Evolutionary conservation across 2,329 filamentous ascomycete genomes (phyloP), one percentile per base, ranked within the genome.

Genomic region (Penicillium sp.): DNA sequence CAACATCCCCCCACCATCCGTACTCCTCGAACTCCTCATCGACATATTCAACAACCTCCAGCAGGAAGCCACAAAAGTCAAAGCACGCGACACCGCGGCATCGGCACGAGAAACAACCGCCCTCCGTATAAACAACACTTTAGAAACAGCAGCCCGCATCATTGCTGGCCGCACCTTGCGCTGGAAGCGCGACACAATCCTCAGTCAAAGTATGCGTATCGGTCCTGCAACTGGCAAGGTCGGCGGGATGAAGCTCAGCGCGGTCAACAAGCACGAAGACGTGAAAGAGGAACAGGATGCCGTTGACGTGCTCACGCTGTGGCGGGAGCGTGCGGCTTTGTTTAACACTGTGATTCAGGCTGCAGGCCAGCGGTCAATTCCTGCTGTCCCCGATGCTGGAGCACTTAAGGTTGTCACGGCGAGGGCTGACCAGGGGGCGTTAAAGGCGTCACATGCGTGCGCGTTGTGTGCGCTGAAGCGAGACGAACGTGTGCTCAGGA

Each of bases 181-280:
- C 41, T 97, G 91, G 91, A 91, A 94, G 62, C 80, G 91, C 38
- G 91, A 97, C 65, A 84, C 80, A 47, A 81, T 88, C 47, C 73
- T 97, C 9, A 80, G 86, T 1, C 88, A 95, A 64, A 83, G 84
- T 58, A 95, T 94, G 86, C 82, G 85, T 41, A 94, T 97, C 46
- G 80, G 81, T 0, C 79, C 79, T 14, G 87, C 87, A 1, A 78
- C 83, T 2, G 83, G 82, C 3, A 87, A 86, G 54, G 64, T 69
- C 35, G 83, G 76, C n/a, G 80, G 91, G 3, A 96, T 97, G 91
- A 97, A 96, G 67, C 78, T 97, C 14, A 80, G 84, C 0, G 85
- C 87, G 9, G 73, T 97, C 27, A 90, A 95, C 66, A 91, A 86
- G 66, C 78, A 81, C 3, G 89, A 96, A 63, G 75, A 79, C n/a